Evolutionary conservation across 192 early-diverging fungal genomes (phyloP).

Genomic region (Backusella tarrabulga): DNA sequence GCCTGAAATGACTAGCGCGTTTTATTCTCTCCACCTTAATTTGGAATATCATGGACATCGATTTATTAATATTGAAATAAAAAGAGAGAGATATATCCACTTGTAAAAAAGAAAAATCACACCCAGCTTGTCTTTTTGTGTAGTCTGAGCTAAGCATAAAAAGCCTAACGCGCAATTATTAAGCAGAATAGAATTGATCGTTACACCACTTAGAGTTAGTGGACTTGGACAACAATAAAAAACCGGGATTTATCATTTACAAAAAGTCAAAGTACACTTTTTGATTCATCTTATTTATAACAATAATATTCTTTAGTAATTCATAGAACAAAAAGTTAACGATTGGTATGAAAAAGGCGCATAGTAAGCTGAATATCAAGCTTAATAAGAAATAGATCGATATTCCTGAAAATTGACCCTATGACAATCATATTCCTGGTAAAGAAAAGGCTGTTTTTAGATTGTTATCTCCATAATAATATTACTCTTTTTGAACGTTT

Average conservation of each 20-base stretch:
- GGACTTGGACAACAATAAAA: not conserved
- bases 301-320: not conserved
- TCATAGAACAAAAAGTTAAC: not conserved
- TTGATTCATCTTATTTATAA: not conserved
- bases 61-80: not conserved
- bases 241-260: not conserved
- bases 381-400: not conserved
- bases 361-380: not conserved
- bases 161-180: not conserved
- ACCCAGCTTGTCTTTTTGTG: not conserved
- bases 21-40: not conserved
- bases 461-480: not conserved
- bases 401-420: not conserved
- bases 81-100: not conserved
- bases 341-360: not conserved
- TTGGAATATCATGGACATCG: not conserved
- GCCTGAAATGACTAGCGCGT: not conserved
- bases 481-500: not conserved
- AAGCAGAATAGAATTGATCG: not conserved
- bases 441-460: not conserved
- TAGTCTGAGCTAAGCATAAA: not conserved
- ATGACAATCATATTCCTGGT: not conserved
- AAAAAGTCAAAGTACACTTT: not conserved
- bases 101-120: not conserved
- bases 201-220: not conserved